A percentile compares a stretch with the other conserved stretches of the same genome.
These are phyloP conservation scores for Dysphania ambrosioides DNA, from an alignment of 148 eudicot species.

Conservation along the genomic window DNA sequence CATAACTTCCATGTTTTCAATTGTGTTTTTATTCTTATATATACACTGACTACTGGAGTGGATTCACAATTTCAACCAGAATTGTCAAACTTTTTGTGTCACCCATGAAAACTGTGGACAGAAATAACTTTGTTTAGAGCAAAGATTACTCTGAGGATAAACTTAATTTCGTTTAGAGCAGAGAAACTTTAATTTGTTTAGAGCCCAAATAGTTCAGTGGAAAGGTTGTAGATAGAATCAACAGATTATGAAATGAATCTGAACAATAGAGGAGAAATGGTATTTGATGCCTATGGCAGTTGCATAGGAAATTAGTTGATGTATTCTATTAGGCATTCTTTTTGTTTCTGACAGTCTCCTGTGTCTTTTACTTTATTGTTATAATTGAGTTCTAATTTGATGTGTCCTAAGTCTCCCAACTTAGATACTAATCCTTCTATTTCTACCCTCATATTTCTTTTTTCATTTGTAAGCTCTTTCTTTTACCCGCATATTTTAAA, in stretches of 20 bases:
- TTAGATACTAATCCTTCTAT: not conserved
- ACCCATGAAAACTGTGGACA: not conserved
- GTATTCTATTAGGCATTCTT: not conserved
- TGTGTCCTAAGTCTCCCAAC: not conserved
- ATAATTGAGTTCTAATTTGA: not conserved
- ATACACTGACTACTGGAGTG: not conserved
- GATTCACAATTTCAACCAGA: not conserved
- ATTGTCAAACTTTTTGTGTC: not conserved
- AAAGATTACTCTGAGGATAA: not conserved
- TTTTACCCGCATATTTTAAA: not conserved
- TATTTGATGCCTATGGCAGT: not conserved
- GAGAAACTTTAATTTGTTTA: not conserved
- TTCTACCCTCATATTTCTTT: not conserved
- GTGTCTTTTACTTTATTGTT: not conserved
- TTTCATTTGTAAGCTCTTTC: not conserved
- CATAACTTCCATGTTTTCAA: not conserved
- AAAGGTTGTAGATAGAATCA: not conserved
- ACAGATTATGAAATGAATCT: not conserved
- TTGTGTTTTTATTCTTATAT: too few relatives aligned
- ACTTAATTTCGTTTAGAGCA: too few relatives aligned
- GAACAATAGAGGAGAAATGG: not conserved
- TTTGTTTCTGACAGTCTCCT: not conserved
- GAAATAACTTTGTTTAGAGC: not conserved
- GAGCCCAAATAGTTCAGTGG: not conserved
- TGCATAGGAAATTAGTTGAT: not conserved